Evolutionary conservation across 2,329 filamentous ascomycete genomes (phyloP), one percentile per base, ranked within the genome.

Genomic region (Fusarium palustre): DNA sequence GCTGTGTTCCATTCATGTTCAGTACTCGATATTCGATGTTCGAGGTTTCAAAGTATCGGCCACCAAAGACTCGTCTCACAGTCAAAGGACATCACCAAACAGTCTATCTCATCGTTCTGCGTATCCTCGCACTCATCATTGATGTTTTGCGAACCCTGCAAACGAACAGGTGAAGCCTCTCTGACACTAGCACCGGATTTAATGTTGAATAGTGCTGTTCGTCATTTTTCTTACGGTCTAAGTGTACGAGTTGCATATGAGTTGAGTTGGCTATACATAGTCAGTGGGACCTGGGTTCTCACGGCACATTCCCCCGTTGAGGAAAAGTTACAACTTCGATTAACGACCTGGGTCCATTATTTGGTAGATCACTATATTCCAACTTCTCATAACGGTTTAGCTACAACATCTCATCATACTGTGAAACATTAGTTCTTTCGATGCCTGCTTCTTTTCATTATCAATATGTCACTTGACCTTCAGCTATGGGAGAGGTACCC

Each of bases 371-470:
- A 15, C 24, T n/a, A 49, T 13, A 22, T 36, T 22, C 7, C 33
- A 33, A 41, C 34, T 28, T 22, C 48, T 52, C 20, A 30, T 52
- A 52, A 41, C 8, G n/a, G 33, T 16, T 16, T 38, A 25, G 31
- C 13, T 39, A 52, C 5, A 16, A 12, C 9, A 39, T 36, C 25
- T 30, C 24, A 41, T 52, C n/a, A 47, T 20, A 36, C 49, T 59
- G 38, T 48, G 38, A 53, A 41, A 50, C 34, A 41, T 42, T 53
- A 24, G 18, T 48, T 30, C 55, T 61, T 42, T 25, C 9, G 38
- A 42, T 43, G 45, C 46, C 49, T 34, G 30, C 22, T 25, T 18
- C 28, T 36, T 49, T 55, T 68, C 49, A 60, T 65, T 65, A 15
- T 3, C 20, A 34, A 20, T 56, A 38, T 43, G 28, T 33, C 36